Conservation (phyloP, 73 alveolate genomes). For the Effrenium voratum region DNA sequence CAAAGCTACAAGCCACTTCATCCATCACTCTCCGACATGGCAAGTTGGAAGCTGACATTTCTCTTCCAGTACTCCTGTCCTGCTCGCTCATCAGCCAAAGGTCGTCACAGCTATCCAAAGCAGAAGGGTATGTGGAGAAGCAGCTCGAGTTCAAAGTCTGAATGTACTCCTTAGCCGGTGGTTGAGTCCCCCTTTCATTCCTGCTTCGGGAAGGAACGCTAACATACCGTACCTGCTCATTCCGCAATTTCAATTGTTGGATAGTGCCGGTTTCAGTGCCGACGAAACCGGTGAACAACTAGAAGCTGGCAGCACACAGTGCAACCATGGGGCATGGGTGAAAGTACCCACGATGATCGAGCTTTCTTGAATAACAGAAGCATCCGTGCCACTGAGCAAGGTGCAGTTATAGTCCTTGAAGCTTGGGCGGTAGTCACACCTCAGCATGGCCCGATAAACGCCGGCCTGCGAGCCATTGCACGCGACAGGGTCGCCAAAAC, state of each 20-base stretch:
- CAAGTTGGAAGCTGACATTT: not conserved
- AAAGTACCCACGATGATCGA: slow-evolving; percentile 65
- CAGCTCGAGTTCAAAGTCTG: slow-evolving; percentile 54
- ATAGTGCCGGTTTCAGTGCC: too few relatives aligned
- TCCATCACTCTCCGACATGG: too few relatives aligned
- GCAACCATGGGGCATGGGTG: slow-evolving; percentile 12
- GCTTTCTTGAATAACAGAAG: slow-evolving; percentile 73
- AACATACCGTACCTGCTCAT: too few relatives aligned
- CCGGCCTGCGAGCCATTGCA: too few relatives aligned
- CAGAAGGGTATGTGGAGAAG: slow-evolving; percentile 72
- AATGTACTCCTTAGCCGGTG: slow-evolving; percentile 38
- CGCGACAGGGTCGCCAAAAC: too few relatives aligned
- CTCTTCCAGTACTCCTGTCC: slow-evolving; percentile 5
- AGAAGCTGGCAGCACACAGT: too few relatives aligned
- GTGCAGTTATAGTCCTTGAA: slow-evolving; percentile 94
- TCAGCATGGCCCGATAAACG: too few relatives aligned
- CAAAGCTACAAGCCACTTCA: too few relatives aligned
- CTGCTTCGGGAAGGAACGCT: too few relatives aligned
- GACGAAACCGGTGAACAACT: too few relatives aligned
- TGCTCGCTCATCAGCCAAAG: slow-evolving; percentile 22
- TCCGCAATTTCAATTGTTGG: too few relatives aligned
- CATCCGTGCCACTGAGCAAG: slow-evolving; percentile 74
- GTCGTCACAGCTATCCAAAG: slow-evolving; percentile 48
- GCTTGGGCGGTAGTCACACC: slow-evolving; percentile 74
- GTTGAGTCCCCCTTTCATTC: too few relatives aligned